Evolutionary conservation across 805 yeast genomes (phyloP).

Genomic region (Candida fluviatilis): DNA sequence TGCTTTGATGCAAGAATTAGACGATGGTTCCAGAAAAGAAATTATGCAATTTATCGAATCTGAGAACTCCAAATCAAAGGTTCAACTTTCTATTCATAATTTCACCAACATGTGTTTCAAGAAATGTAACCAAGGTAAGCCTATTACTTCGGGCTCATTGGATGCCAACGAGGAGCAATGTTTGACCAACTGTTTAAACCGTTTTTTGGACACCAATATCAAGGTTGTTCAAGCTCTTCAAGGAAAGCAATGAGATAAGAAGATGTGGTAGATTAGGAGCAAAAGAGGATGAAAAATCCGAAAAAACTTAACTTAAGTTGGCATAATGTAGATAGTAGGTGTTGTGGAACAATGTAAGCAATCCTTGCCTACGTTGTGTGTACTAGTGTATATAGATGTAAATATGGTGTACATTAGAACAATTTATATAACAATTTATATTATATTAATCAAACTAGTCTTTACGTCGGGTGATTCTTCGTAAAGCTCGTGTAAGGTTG

Average conservation of each 20-base stretch:
- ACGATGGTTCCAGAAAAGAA: conserved; percentile 69
- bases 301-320: not conserved
- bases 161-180: conserved; percentile 64
- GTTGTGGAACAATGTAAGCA: too few species aligned
- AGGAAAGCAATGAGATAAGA: conserved; percentile 18
- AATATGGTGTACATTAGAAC: too few species aligned
- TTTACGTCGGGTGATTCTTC: not conserved
- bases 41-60: conserved; percentile 71
- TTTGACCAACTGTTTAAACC: conserved; percentile 73
- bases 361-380: too few species aligned
- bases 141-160: conserved; percentile 47
- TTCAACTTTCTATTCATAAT: conserved; percentile 79
- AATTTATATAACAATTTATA: too few species aligned
- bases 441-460: too few species aligned
- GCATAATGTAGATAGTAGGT: too few species aligned
- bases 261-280: not conserved
- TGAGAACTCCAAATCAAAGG: conserved; percentile 83
- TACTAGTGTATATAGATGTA: not conserved
- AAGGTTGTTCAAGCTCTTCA: conserved; percentile 64
- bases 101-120: conserved; percentile 91
- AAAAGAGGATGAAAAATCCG: not conserved
- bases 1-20: conserved; percentile 39
- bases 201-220: conserved; percentile 84
- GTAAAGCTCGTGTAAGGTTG: not conserved
- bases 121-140: conserved; percentile 59